Evolutionary conservation across 1,284 basidiomycete genomes (phyloP).

Genomic region (Ceratobasidium sp.): DNA sequence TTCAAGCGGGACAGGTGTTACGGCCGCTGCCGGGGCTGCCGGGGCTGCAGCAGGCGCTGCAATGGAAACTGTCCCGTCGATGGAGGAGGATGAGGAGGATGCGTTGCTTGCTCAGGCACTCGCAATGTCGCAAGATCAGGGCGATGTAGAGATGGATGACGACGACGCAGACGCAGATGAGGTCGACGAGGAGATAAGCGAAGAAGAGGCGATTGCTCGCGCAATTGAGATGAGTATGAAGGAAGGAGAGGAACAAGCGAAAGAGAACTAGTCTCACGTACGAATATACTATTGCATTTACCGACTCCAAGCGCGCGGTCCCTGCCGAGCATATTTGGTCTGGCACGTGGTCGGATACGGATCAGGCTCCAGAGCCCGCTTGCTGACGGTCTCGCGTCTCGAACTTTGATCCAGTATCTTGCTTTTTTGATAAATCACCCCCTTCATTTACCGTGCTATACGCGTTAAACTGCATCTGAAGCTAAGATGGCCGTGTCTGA

Average conservation of each 20-base stretch:
- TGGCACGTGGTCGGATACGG: conserved; percentile 43
- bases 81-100: conserved; percentile 52
- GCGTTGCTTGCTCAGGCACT: conserved; percentile 53
- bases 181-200: conserved; percentile 50
- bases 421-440: background rate
- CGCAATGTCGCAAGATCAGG: conserved; percentile 51
- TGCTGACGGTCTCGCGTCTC: conserved; percentile 24
- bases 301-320: background rate
- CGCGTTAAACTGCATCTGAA: background rate
- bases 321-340: conserved; percentile 25
- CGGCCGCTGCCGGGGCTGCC: conserved; percentile 57
- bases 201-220: conserved; percentile 67
- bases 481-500: conserved; percentile 31
- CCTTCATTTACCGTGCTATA: background rate
- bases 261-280: conserved; percentile 44
- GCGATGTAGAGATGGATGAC: conserved; percentile 48
- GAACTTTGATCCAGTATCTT: conserved; percentile 5
- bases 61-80: conserved; percentile 45
- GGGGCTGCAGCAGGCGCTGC: conserved; percentile 51
- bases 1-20: conserved; percentile 45
- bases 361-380: conserved; percentile 29
- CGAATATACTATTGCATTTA: conserved; percentile 19
- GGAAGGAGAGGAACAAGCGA: conserved; percentile 55
- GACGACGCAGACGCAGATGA: conserved; percentile 47
- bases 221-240: conserved; percentile 74